Base-by-base conservation (phyloP, 306 rosid species). In the Clitoria ternatea region DNA sequence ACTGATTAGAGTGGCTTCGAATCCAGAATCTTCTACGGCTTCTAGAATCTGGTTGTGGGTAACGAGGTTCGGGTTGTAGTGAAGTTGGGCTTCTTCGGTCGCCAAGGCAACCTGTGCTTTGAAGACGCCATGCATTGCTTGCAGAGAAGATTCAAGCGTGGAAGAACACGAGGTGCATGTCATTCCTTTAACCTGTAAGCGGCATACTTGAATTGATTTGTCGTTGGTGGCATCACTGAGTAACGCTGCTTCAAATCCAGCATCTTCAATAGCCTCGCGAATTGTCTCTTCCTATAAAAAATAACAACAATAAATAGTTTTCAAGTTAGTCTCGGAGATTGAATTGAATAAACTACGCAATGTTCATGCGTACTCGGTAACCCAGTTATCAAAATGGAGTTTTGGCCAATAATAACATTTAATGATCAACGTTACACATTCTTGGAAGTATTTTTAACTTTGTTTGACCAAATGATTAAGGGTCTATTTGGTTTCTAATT, bases 131-230 rank as follows among this genome's bases (percentile, higher is more conserved):
- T 62, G 55, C 53, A 86, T 45, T 17, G 81, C 57, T 69, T 67
- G 73, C 8, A 92, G 71, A 61, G 80, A 77, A 18, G 92, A 88
- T 60, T 92, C 98, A 24, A 92, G 66, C 0, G 90, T 82, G 18
- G 96, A 84, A 52, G 96, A 88, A 53, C 96, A 92, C 3, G 98
- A 81, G 1, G 89, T 92, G 76, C 96, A 88, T 36, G 96, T 87
- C 98, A 92, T 90, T 80, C 92, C 98, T 19, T 76, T 75, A 9
- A 92, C 76, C 20, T 76, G 79, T 22, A 92, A 74, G 44, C 92
- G 86, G 67, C 96, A 88, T 1, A 83, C 87, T 76, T 90, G 92
- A 54, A 73, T 48, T 6, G 89, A 71, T 61, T 45, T 71, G 2
- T 73, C 86, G 20, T 23, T 69, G 15, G 19, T 45, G 14, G 63